Evolutionary conservation across 2,329 filamentous ascomycete genomes (phyloP).

Genomic region (Fusarium sp.): DNA sequence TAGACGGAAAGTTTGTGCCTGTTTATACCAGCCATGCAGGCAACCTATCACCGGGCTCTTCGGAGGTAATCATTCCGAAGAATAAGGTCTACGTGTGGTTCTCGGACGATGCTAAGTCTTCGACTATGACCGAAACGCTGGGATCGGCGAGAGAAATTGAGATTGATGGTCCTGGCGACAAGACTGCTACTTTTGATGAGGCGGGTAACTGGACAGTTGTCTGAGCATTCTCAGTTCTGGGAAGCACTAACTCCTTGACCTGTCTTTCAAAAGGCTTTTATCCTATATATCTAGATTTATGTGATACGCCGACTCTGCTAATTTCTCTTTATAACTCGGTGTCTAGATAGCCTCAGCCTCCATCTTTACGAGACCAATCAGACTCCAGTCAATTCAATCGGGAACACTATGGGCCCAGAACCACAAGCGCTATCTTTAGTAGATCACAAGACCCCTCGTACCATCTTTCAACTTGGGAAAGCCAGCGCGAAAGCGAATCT

Average conservation of each 20-base stretch:
- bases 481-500: conserved; percentile 1
- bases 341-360: not conserved
- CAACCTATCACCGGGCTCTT: not conserved
- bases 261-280: not conserved
- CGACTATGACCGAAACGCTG: not conserved
- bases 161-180: accelerated
- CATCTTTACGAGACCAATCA: not conserved
- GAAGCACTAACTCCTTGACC: too few relatives aligned
- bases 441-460: not conserved
- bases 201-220: not conserved
- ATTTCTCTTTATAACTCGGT: not conserved
- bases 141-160: not conserved
- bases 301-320: not conserved
- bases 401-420: not conserved
- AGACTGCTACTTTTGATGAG: not conserved
- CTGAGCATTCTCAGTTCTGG: not conserved
- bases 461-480: not conserved
- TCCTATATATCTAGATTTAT: accelerated
- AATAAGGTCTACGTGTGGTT: not conserved
- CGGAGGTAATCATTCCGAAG: not conserved
- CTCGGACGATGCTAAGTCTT: not conserved
- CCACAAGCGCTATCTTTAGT: accelerated
- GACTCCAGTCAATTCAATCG: not conserved
- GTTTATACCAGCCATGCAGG: not conserved
- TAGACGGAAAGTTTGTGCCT: not conserved